phyloP scores from a whole-genome alignment of 352 stramenopile genomes.

The Phytopythium sindhum region DNA sequence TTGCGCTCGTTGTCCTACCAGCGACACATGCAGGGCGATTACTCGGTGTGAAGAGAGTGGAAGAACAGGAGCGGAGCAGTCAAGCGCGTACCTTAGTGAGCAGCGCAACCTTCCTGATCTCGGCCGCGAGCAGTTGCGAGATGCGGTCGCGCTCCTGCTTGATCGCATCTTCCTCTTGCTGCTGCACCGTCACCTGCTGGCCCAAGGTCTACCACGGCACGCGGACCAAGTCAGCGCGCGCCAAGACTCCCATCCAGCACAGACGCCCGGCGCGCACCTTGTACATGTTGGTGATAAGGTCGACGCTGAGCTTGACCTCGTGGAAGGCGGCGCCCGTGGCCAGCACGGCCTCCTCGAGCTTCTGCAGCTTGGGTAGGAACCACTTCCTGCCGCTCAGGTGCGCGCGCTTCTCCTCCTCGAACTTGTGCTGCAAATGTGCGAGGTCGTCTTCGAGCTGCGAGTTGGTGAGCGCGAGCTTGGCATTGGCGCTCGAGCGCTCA shows the following conservation, averaged over 20 bases:
- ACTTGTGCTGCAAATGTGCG: conserved; percentile 57
- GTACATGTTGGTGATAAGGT: conserved; percentile 87
- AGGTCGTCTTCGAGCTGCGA: conserved; percentile 78
- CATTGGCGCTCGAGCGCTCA: conserved; percentile 55
- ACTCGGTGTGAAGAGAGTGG: neutral
- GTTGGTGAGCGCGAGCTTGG: conserved; percentile 57
- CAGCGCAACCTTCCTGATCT: conserved; percentile 78
- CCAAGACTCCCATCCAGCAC: neutral
- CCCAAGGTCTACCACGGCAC: conserved; percentile 8
- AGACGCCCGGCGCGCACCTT: conserved; percentile 29
- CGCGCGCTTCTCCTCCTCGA: conserved; percentile 62
- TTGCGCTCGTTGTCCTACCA: conserved; percentile 59
- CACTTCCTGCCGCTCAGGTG: conserved; percentile 66
- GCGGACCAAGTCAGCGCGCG: neutral
- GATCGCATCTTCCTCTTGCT: conserved; percentile 58
- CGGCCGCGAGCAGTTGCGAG: conserved; percentile 37
- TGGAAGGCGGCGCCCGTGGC: conserved; percentile 58
- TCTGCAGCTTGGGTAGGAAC: conserved; percentile 70
- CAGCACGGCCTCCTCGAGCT: conserved; percentile 67
- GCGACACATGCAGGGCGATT: too few species aligned
- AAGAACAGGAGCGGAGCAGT: neutral
- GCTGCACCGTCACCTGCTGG: conserved; percentile 39
- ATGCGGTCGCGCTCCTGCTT: conserved; percentile 62
- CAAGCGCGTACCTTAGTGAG: conserved; percentile 45
- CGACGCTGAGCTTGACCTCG: conserved; percentile 78